Percentiles rank a stretch among this genome's conserved stretches.
These are phyloP conservation scores for Thalia dealbata DNA, from an alignment of 176 grass and related monocot species.

Conservation along the genomic window DNA sequence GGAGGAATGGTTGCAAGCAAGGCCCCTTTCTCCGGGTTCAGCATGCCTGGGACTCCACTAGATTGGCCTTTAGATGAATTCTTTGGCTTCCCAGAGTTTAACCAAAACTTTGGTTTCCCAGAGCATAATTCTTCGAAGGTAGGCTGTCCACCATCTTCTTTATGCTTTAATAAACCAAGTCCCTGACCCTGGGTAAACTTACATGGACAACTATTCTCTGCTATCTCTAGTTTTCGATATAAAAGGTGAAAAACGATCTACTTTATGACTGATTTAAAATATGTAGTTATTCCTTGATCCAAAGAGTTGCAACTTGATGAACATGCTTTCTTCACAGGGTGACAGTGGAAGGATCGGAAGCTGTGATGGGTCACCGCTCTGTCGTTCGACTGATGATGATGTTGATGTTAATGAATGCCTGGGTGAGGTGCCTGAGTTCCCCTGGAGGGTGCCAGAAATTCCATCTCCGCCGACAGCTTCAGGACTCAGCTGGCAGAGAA, in stretches of 20 bases:
- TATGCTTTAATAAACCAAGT: background rate
- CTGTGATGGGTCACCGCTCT: constrained; percentile 40
- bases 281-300: too few species aligned
- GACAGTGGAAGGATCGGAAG: constrained; percentile 76
- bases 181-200: background rate
- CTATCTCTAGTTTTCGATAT: background rate
- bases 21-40: constrained; percentile 31
- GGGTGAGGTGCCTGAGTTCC: constrained; percentile 40
- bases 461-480: constrained; percentile 69
- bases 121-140: constrained; percentile 77
- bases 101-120: constrained; percentile 39
- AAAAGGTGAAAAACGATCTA: background rate
- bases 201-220: background rate
- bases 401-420: constrained; percentile 30
- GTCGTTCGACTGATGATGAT: constrained; percentile 39
- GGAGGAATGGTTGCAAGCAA: constrained; percentile 21
- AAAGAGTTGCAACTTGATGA: background rate
- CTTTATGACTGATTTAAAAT: too few species aligned
- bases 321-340: constrained; percentile 31
- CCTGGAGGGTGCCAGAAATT: constrained; percentile 48
- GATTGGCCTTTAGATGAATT: constrained; percentile 75
- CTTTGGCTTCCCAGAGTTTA: constrained; percentile 53
- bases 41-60: constrained; percentile 27
- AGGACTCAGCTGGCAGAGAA: constrained; percentile 46
- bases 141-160: background rate